These are phyloP conservation scores for Colletotrichum liaoningense DNA, from an alignment of 2,329 filamentous ascomycete genomes.

Conservation along the genomic window DNA sequence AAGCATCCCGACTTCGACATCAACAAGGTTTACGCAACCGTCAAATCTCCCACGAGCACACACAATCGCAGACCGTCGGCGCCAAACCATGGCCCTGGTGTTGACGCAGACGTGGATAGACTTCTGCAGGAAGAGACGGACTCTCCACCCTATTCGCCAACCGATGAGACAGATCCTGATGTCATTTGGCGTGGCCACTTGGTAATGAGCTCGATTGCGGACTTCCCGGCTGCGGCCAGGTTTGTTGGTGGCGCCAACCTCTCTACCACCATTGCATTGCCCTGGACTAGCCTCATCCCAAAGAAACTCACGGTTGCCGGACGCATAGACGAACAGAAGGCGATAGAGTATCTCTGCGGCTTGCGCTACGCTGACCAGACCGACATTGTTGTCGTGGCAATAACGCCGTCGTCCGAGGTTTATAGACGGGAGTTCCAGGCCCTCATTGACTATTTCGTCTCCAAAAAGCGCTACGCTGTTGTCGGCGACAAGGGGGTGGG, in stretches of 20 bases:
- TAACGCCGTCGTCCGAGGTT: constrained; percentile 73
- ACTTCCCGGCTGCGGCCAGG: constrained; percentile 81
- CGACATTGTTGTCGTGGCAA: constrained; percentile 84
- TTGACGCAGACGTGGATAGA: constrained; percentile 91
- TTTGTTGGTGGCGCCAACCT: constrained; percentile 89
- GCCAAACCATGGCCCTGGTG: constrained; percentile 67
- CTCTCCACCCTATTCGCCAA: constrained; percentile 85
- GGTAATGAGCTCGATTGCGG: constrained; percentile 81
- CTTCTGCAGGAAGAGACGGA: constrained; percentile 83
- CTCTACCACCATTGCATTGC: constrained; percentile 60
- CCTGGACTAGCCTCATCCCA: constrained; percentile 82
- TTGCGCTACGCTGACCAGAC: constrained; percentile 84
- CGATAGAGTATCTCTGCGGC: constrained; percentile 91
- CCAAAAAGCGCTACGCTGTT: constrained; percentile 87
- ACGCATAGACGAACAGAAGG: constrained; percentile 83
- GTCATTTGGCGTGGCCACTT: constrained; percentile 83
- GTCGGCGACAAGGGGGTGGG: constrained; percentile 79
- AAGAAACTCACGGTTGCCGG: constrained; percentile 77
- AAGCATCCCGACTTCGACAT: constrained; percentile 79
- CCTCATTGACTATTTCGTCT: constrained; percentile 88
- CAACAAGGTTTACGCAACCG: constrained; percentile 85
- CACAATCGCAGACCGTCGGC: constrained; percentile 61
- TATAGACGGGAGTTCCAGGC: constrained; percentile 75
- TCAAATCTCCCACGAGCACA: constrained; percentile 76
- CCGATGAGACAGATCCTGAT: constrained; percentile 77